Base-by-base conservation (phyloP, 129 eudicot genomes). In the Flaveria sonorensis region DNA sequence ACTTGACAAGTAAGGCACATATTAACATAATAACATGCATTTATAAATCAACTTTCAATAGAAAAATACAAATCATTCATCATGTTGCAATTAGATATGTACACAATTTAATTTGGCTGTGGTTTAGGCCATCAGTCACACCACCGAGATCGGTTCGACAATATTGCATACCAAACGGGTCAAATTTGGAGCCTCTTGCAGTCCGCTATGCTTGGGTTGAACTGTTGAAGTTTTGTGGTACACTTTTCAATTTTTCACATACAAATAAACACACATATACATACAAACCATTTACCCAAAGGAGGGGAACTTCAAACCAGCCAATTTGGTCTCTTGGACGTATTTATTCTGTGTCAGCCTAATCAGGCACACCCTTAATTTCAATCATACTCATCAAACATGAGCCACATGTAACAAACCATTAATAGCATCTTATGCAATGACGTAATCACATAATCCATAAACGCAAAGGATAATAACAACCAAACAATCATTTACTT, bases 311-410 rank as follows among this genome's bases (percentile, higher is more conserved):
- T 43, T 45, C 51, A 72, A 72, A 55, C 67, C 30, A 53, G 9
- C 66, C 39, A 72, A 36, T 53, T 30, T 36, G 71, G 51, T 18
- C 9, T 6, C 14, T 36, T 60, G 24, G 39, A 60, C n/a, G 12
- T 0, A 59, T 3, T 66, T 66, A 66, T 36, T 36, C n/a, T 9
- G 6, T 21, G 42, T 8, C 1, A 19, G 40, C 3, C 64, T 1
- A n/a, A 53, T 2, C 67, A 55, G 19, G 52, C 67, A 32, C 12
- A 40, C 50, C 30, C 18, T 53, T 42, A 15, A 39, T 67, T 47
- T 12, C 16, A 30, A 50, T 70, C 70, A 70, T 5, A 46, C 42
- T 28, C 30, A 70, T 13, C 57, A 77, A 69, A 68, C 42, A 77
- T 42, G 59, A 71, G 48, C 62, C 7, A 32, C 43, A 6, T 65